Conservation (phyloP, 345 rosid species). For the Pugionium dolabratum region DNA sequence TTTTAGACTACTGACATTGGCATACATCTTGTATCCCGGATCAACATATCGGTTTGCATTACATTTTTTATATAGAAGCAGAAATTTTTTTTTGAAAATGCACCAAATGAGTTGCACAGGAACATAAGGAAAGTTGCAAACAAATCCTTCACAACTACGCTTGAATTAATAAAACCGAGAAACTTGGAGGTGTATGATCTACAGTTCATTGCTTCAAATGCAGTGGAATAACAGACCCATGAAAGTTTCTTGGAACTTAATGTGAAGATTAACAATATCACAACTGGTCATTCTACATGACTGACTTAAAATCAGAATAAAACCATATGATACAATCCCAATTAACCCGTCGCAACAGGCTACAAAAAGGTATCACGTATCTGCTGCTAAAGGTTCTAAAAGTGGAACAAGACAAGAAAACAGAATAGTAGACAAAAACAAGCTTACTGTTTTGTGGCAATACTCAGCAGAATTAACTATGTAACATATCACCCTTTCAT, state of each 20-base stretch:
- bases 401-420: conserved; percentile 21
- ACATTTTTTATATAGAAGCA: conserved; percentile 1
- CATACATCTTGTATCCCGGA: conserved; percentile 15
- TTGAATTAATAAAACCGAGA: background rate
- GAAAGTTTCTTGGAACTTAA: conserved; percentile 22
- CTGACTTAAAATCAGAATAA: background rate
- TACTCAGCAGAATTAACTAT: conserved; percentile 97
- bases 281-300: conserved; percentile 12
- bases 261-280: conserved; percentile 8
- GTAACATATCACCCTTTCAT: conserved; percentile 89
- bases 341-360: background rate
- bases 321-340: conserved; percentile 18
- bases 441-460: conserved; percentile 87
- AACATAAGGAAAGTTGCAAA: conserved; percentile 12
- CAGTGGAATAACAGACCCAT: conserved; percentile 18
- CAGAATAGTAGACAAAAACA: conserved; percentile 25
- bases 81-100: conserved; percentile 10
- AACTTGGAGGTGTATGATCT: conserved; percentile 13
- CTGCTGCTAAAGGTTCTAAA: conserved; percentile 23
- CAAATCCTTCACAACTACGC: conserved; percentile 13
- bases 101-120: background rate
- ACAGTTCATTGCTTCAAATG: background rate
- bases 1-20: conserved; percentile 1
- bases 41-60: conserved; percentile 14
- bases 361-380: conserved; percentile 16